Base-by-base conservation (phyloP, 2,329 filamentous ascomycete genomes). In the Hypoxylon sp. region DNA sequence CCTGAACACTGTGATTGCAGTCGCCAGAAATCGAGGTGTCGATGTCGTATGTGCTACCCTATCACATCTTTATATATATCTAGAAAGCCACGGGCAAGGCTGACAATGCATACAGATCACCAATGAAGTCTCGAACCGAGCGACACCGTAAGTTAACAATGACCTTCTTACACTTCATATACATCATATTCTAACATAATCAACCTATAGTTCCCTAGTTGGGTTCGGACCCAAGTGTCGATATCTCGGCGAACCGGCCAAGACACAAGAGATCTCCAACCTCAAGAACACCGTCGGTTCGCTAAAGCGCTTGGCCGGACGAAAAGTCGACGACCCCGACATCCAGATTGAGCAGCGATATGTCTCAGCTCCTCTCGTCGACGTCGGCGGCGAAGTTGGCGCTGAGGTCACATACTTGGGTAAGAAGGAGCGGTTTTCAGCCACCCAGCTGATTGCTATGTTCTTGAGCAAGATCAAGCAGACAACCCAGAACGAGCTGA, bases 261-360 rank as follows among this genome's bases (percentile, higher is more conserved):
- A 98, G 89, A 98, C 95, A 74, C 95, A 98, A 85, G 96, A 99
- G 84, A 97, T 97, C 80, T 97, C 95, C 79, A 99, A 99, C 87
- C 90, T 98, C 78, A 99, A 98, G 87, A 99, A 99, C 88, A 99
- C 96, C 74, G 93, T 99, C 83, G 87, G 89, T 81, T 94, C 90
- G 74, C 88, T 99, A 77, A 97, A 97, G 86, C 93, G 96, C 78
- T 90, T 99, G 75, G 91, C 92, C 78, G 96, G 96, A 79, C 93
- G 96, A 79, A 86, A 88, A 70, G 87, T 95, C 83, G 91, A 87
- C 80, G 96, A 99, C 79, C 94, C 96, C 79, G 96, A 99, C 87
- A 87, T 97, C 71, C 88, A 94, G 83, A 87, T 96, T 79, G 96
- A 99, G 87, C 92, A 97, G 84, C 87, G 97, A 78, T 98, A 89